Percentiles rank a stretch among this genome's conserved stretches.
These are phyloP conservation scores for Rhodofomes roseus DNA, from an alignment of 1,284 basidiomycete species.

Conservation along the genomic window DNA sequence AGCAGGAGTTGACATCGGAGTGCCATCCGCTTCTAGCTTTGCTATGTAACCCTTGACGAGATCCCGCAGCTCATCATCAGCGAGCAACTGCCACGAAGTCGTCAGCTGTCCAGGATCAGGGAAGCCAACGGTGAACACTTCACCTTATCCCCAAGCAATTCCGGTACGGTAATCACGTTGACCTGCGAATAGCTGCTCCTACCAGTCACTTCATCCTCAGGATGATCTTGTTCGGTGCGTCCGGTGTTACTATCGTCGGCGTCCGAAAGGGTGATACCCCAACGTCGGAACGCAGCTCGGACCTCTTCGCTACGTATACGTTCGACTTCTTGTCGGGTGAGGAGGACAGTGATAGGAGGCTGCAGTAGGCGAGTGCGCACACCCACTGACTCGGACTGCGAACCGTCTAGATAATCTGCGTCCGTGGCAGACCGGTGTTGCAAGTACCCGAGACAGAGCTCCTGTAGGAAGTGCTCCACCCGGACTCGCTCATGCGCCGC, in stretches of 20 bases:
- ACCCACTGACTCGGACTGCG: constrained; percentile 23
- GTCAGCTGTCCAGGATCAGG: background rate
- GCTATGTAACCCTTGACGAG: constrained; percentile 65
- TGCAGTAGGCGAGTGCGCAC: constrained; percentile 40
- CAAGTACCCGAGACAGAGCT: constrained; percentile 62
- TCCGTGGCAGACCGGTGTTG: background rate
- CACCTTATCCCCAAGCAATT: constrained; percentile 69
- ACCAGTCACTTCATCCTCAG: background rate
- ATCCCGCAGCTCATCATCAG: constrained; percentile 61
- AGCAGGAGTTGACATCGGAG: background rate
- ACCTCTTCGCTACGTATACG: constrained; percentile 37
- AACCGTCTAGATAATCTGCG: constrained; percentile 6
- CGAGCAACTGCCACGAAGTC: constrained; percentile 45
- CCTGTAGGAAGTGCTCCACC: constrained; percentile 78
- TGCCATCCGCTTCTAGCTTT: constrained; percentile 34
- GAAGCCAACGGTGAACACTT: constrained; percentile 10
- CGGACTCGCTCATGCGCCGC: constrained; percentile 92
- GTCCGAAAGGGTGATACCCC: constrained; percentile 68
- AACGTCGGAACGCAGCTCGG: constrained; percentile 52
- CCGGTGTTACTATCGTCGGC: constrained; percentile 19
- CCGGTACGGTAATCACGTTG: constrained; percentile 53
- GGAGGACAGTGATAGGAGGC: constrained; percentile 54
- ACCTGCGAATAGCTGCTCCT: constrained; percentile 52
- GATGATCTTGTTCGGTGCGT: constrained; percentile 9
- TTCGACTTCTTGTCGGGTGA: constrained; percentile 61